Evolutionary conservation across 768 basidiomycete species (phyloP), one percentile per base, ranked within the genome.

Genomic region (Boletus subparvulus): DNA sequence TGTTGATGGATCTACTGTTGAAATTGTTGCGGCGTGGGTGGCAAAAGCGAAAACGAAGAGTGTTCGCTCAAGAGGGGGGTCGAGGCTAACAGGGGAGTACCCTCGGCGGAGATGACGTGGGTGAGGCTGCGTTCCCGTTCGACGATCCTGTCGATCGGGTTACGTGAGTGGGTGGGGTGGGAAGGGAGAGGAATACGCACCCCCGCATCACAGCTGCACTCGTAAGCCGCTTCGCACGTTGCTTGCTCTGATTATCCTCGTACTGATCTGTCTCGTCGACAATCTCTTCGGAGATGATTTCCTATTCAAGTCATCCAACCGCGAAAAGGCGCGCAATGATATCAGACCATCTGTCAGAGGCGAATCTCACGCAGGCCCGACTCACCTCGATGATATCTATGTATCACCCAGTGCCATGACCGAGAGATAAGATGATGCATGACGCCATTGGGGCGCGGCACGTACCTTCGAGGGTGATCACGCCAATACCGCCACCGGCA

Each of bases 211-310:
- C 80, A 9, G 83, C 81, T 9, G 88, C 82, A 13, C 86, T 92
- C 13, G 86, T 87, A 56, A 81, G 71, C 14, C 94, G 79, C 59
- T 80, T 85, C 0, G 90, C 94, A 9, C 78, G 76, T 56, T 80
- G 80, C 67, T 94, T 94, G 50, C 84, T 86, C 47, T 85, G 85
- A 66, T 96, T 97, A 62, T 93, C 91, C 61, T 91, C 86, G 63
- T 89, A 95, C 30, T 86, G 80, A 73, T 97, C 94, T 3, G 94
- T 96, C 73, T n/a, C n/a, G n/a, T n/a, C n/a, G n/a, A n/a, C n/a
- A n/a, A n/a, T n/a, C n/a, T n/a, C n/a, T n/a, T n/a, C n/a, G n/a
- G n/a, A n/a, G n/a, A n/a, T n/a, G n/a, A n/a, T n/a, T n/a, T n/a
- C n/a, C n/a, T n/a, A n/a, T n/a, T n/a, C n/a, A n/a, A n/a, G n/a